These are phyloP conservation scores for Sarcocystis neurona DNA, from an alignment of 169 alveolate species.

Conservation along the genomic window DNA sequence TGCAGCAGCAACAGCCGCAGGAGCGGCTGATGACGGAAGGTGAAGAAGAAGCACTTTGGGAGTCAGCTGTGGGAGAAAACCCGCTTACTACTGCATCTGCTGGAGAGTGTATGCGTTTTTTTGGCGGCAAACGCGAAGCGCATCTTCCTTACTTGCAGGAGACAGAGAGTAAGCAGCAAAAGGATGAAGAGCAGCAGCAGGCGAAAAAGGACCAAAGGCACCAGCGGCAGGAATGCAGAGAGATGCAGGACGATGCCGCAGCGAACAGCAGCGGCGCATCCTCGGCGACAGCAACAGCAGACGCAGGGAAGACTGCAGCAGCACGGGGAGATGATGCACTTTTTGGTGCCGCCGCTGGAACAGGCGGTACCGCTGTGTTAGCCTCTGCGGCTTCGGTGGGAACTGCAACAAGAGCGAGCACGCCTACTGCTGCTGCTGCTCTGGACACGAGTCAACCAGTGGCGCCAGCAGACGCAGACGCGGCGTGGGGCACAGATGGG, in stretches of 20 bases:
- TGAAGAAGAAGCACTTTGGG: neutral
- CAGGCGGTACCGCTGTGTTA: too few species aligned
- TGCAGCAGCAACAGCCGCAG: slow-evolving; percentile 22
- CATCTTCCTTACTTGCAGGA: neutral
- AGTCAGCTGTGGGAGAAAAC: neutral
- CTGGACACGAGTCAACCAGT: too few species aligned
- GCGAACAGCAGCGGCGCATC: neutral
- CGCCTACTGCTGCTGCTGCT: too few species aligned
- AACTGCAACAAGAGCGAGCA: too few species aligned
- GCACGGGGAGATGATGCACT: neutral
- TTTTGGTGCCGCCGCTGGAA: neutral
- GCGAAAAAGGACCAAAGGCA: neutral
- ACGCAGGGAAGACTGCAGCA: neutral
- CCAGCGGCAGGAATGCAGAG: neutral
- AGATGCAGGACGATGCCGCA: neutral
- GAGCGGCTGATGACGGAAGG: neutral
- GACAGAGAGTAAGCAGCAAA: neutral
- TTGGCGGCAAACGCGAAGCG: neutral
- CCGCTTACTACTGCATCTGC: too few species aligned
- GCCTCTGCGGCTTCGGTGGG: too few species aligned
- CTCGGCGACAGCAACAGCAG: neutral
- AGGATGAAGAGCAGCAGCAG: neutral
- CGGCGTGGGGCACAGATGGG: too few species aligned
- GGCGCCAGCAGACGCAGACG: too few species aligned
- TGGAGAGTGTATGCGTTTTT: neutral